Base-by-base conservation (phyloP, 1,284 basidiomycete genomes). In the Apiotrichum brassicae region DNA sequence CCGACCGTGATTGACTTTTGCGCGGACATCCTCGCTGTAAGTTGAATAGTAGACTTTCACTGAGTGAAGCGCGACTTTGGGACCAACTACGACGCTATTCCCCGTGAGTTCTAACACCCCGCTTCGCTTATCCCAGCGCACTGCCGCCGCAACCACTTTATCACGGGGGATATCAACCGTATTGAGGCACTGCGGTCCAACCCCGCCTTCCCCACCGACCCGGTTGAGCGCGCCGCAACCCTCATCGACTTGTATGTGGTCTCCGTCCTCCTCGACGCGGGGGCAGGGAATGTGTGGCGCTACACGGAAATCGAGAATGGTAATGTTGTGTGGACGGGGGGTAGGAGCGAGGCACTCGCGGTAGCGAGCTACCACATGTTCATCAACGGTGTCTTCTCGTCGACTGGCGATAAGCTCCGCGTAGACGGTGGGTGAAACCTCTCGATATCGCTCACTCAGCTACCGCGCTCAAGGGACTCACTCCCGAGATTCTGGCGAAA, bases 351-450 rank as follows among this genome's bases (percentile, higher is more conserved):
- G 67, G 93, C 92, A 0, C 76, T 97, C n/a, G 93, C 86, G 0
- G 85, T 97, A 5, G 93, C 91, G 0, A 90, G 86, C 61, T 75
- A 90, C 42, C 82, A 89, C 65, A 95, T 97, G 89, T 97, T 95
- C 61, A 71, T 79, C 43, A 70, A 76, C 6, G 93, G 93, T 1
- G 72, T 89, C 44, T 97, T 95, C 72, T 88, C 86, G 8, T 78
- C 82, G n/a, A 77, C 63, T 9, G 66, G 70, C 0, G 80, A 87
- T 57, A 85, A 84, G 13, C 78, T 80, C 65, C 79, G 79, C 47
- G 91, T 89, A 2, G 87, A 93, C 71, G 85, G 89, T 91, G 64
- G 52, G 72, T 63, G 13, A 34, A 14, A 6, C 12, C 23, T n/a
- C n/a, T n/a, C n/a, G n/a, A n/a, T n/a, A n/a, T 20, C 12, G 35